Base-by-base conservation (phyloP, 768 basidiomycete genomes). In the Mycena belliarum region DNA sequence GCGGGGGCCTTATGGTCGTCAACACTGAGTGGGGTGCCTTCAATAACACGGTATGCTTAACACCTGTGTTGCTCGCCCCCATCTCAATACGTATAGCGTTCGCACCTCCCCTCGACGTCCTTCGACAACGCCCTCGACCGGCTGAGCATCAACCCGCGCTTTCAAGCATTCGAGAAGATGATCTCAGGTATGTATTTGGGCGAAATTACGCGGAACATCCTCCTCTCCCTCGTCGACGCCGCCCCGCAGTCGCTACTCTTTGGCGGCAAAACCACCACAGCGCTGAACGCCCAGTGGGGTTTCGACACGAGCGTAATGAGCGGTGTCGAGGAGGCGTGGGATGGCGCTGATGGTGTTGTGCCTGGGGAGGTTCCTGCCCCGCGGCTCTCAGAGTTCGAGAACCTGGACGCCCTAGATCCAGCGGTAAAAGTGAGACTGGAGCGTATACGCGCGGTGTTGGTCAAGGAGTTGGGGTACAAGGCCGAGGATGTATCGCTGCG, bases 11-110 rank as follows among this genome's bases (percentile, higher is more conserved):
- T 63, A 99, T 99, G 97, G 83, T 98, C 53, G 85, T 98, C 55
- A 99, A 99, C 75, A 92, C 92, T 8, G 97, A 98, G 75, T 98
- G 96, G 97, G 97, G 97, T 60, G 97, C 86, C 24, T 97, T 98
- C 75, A 92, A 99, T 73, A 98, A 97, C 73, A 82, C 86, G 48
- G 94, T 93, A 70, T 65, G 85, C 73, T 21, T n/a, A 4, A 16
- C 42, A 8, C 45, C 21, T 21, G 21, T 43, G 48, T 12, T 21
- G 4, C 11, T 20, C 28, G 25, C 32, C n/a, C 35, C 20, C 49
- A 38, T 47, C 52, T 54, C 45, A 38, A 5, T n/a, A 18, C 33
- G 42, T 9, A 35, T 62, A 95, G 88, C 87, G 95, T 55, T 79
- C 83, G 12, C 85, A 88, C 49, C 82, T 99, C 14, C 95, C 95